A percentile compares a stretch with the other conserved stretches of the same genome.
phyloP scores from a whole-genome alignment of 208 protist genomes.

The Entamoeba moshkovskii region DNA sequence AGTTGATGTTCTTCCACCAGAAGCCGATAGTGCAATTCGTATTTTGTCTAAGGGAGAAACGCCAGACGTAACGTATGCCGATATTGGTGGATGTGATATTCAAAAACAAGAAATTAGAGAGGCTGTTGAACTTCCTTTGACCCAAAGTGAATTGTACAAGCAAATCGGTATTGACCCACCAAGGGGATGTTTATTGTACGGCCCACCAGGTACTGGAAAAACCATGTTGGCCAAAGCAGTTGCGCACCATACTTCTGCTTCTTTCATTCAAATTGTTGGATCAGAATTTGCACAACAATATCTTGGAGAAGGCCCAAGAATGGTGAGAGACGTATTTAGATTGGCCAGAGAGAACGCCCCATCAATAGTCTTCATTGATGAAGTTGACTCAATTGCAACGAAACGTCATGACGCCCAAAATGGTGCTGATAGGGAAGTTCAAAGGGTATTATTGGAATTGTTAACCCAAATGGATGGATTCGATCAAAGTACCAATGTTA shows the following conservation, averaged over 20 bases:
- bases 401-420: constrained; percentile 32
- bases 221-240: constrained; percentile 63
- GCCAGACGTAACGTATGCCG: constrained; percentile 72
- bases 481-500: constrained; percentile 24
- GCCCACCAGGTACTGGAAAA: constrained; percentile 24
- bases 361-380: constrained; percentile 33
- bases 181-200: constrained; percentile 92
- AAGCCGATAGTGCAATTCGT: constrained; percentile 88
- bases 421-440: constrained; percentile 34
- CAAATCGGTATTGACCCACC: constrained; percentile 97
- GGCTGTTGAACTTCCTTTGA: constrained; percentile 96
- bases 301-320: constrained; percentile 95
- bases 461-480: constrained; percentile 39
- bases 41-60: constrained; percentile 68
- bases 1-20: constrained; percentile 74
- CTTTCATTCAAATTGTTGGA: constrained; percentile 91
- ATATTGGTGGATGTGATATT: constrained; percentile 93
- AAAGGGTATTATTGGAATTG: constrained; percentile 33
- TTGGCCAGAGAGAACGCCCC: constrained; percentile 18
- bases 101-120: constrained; percentile 99
- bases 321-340: constrained; percentile 60
- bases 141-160: constrained; percentile 90
- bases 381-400: constrained; percentile 33
- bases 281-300: constrained; percentile 99
- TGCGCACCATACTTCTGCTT: constrained; percentile 88